Conservation (phyloP, 2,329 filamentous ascomycete species). For the Diaporthe sp. region DNA sequence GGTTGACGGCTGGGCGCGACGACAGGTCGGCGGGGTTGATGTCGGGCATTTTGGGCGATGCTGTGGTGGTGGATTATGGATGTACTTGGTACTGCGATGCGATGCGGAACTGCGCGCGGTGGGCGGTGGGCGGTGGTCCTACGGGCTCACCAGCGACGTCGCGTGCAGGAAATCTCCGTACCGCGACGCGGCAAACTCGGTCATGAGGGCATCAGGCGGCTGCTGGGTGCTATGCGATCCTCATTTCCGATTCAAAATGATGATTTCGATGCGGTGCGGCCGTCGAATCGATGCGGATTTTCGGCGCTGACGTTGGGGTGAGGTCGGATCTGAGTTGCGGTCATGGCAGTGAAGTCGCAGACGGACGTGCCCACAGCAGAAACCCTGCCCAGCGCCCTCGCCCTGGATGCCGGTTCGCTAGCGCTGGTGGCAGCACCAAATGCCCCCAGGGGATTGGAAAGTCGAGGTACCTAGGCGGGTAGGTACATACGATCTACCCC, state of each 20-base stretch:
- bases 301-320: slow-evolving; percentile 46
- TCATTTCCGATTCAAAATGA: slow-evolving; percentile 56
- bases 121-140: slow-evolving; percentile 2
- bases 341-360: slow-evolving; percentile 46
- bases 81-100: slow-evolving; percentile 9
- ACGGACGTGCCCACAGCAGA: slow-evolving; percentile 23
- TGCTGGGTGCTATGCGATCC: slow-evolving; percentile 58
- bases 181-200: slow-evolving; percentile 58
- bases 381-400: neutral
- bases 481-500: neutral
- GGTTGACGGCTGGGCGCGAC: slow-evolving; percentile 69
- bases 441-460: neutral
- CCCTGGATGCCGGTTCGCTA: neutral
- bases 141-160: slow-evolving; percentile 50
- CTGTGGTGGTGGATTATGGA: slow-evolving; percentile 37
- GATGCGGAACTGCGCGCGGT: slow-evolving; percentile 28
- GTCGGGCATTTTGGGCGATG: slow-evolving; percentile 69
- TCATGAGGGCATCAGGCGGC: slow-evolving; percentile 61
- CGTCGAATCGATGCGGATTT: slow-evolving; percentile 56
- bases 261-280: slow-evolving; percentile 59
- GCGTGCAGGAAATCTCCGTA: slow-evolving; percentile 62
- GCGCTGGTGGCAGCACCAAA: slow-evolving; percentile 6
- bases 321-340: slow-evolving; percentile 46
- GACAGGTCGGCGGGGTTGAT: slow-evolving; percentile 78
- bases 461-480: neutral